Evolutionary conservation across 768 basidiomycete genomes (phyloP), one percentile per base, ranked within the genome.

Genomic region (Lactarius sp.): DNA sequence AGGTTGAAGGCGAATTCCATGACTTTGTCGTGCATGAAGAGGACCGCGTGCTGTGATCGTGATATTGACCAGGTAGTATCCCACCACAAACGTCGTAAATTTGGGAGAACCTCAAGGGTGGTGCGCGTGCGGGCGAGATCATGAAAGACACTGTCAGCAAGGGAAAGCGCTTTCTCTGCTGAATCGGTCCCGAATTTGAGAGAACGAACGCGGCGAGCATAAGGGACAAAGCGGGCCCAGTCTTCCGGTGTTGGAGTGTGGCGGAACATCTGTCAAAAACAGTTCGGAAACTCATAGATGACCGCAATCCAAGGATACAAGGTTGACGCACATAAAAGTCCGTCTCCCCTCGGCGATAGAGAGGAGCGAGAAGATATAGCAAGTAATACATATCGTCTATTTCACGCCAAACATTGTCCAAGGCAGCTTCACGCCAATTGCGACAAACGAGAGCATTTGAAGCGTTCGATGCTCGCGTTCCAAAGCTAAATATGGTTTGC

Each of bases 11-110:
- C 22, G 58, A 63, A 63, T 47, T 68, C 65, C 18, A 53, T 53
- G 4, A 68, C 42, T 60, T 59, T 57, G 57, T 68, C 67, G 52
- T 68, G 67, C 67, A 68, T 68, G 42, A 68, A 68, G 49, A 66
- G 53, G 34, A 60, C 36, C 1, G 54, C 64, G 41, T 56, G n/a
- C 6, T 47, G 51, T 50, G 58, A 31, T 2, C 14, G 37, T 13
- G 33, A 22, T 8, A 20, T n/a, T 18, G 10, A 34, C 20, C 42
- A 16, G 14, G 18, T 10, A 16, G 49, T 39, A 3, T 56, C 42
- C 67, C 67, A 68, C 27, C 50, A 53, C 5, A 68, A 59, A 27
- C 42, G 34, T 8, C 59, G 65, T 9, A 68, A 46, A 59, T 68
- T 68, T 22, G 67, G 67, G 57, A 68, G 56, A 13, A 68, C n/a